phyloP scores from a whole-genome alignment of 768 basidiomycete species.

The Tylopilus plumbeoviolaceoides region DNA sequence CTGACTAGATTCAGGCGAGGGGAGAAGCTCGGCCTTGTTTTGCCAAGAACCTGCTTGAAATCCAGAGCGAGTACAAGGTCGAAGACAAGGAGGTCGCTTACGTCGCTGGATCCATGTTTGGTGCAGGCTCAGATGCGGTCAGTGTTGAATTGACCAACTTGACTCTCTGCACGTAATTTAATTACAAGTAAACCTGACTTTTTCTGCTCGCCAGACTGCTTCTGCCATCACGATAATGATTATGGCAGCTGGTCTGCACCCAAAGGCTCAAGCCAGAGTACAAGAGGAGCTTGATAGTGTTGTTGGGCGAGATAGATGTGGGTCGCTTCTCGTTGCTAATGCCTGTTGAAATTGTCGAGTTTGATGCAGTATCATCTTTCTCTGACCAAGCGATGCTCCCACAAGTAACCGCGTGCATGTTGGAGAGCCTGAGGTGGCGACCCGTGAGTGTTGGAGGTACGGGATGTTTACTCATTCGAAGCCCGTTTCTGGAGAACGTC shows the following conservation, averaged over 20 bases:
- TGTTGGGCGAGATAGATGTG: slow-evolving; percentile 38
- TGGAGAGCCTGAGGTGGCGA: slow-evolving; percentile 37
- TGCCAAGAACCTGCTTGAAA: slow-evolving; percentile 35
- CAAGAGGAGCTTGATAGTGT: slow-evolving; percentile 52
- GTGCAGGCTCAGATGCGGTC: slow-evolving; percentile 41
- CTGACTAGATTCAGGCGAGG: slow-evolving; percentile 15
- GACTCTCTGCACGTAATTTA: background rate
- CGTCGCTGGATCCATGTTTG: slow-evolving; percentile 40
- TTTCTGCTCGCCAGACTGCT: slow-evolving; percentile 23
- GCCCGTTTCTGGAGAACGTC: no score
- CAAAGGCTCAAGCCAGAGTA: slow-evolving; percentile 44
- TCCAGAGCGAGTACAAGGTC: slow-evolving; percentile 30
- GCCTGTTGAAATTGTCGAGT: background rate
- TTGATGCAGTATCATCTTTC: slow-evolving; percentile 33
- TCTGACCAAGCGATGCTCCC: slow-evolving; percentile 32
- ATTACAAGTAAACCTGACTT: background rate
- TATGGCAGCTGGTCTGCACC: slow-evolving; percentile 51
- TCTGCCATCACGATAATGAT: slow-evolving; percentile 51
- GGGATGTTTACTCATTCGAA: background rate
- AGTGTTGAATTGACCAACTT: slow-evolving; percentile 2
- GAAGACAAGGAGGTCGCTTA: slow-evolving; percentile 35
- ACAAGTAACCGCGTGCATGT: slow-evolving; percentile 34
- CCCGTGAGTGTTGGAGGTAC: slow-evolving; percentile 30
- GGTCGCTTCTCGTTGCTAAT: background rate
- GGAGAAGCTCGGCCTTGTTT: slow-evolving; percentile 31